phyloP scores from a whole-genome alignment of 78 protist species.

The Dictyostelium citrinum region DNA sequence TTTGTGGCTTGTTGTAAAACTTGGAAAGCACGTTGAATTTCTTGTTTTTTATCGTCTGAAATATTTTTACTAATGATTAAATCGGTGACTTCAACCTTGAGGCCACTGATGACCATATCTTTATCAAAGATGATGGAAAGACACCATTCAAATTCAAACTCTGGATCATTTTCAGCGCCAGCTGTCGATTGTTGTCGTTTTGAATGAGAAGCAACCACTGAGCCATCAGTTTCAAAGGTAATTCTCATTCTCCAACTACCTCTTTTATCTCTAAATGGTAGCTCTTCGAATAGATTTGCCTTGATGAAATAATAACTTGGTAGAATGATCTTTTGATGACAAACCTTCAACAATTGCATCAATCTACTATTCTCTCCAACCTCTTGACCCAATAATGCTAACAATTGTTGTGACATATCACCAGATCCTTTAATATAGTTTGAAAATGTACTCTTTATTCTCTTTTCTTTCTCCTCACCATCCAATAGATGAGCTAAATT shows the following conservation, averaged over 20 bases:
- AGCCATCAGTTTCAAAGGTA: constrained; percentile 31
- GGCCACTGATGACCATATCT: constrained; percentile 1
- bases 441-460: background rate
- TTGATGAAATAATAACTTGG: constrained; percentile 70
- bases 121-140: constrained; percentile 30
- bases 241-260: constrained; percentile 67
- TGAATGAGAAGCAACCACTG: constrained; percentile 28
- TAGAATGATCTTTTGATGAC: constrained; percentile 63
- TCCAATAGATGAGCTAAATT: constrained; percentile 24
- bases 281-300: constrained; percentile 61
- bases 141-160: constrained; percentile 74
- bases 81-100: constrained; percentile 60
- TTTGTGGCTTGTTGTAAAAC: constrained; percentile 44
- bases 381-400: background rate
- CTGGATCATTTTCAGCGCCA: constrained; percentile 69
- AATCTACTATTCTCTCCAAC: constrained; percentile 23
- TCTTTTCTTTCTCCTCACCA: constrained; percentile 51
- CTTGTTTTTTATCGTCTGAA: constrained; percentile 36
- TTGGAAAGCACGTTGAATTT: constrained; percentile 52
- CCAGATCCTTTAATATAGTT: constrained; percentile 51
- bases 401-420: constrained; percentile 34
- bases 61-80: constrained; percentile 47
- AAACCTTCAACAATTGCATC: constrained; percentile 48
- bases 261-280: constrained; percentile 68
- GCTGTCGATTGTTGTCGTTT: constrained; percentile 72